Evolutionary conservation across 768 basidiomycete genomes (phyloP).

Genomic region (Rhodotorula toruloides): DNA sequence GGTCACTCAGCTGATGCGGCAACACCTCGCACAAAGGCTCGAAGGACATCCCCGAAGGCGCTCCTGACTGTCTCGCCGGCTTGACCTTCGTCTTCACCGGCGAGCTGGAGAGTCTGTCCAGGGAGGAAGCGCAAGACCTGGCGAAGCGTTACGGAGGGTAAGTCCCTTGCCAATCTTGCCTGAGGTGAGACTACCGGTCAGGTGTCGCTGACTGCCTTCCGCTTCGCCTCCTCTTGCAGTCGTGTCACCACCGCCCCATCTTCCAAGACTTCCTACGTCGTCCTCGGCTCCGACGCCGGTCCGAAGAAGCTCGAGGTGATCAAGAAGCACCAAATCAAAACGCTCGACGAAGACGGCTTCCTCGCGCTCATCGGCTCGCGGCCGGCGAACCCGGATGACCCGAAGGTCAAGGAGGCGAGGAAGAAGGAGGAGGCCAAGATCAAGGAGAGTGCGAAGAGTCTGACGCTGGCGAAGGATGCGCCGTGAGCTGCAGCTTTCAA

Average conservation of each 20-base stretch:
- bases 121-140: conserved; percentile 78
- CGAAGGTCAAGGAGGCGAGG: conserved; percentile 73
- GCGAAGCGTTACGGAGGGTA: conserved; percentile 92
- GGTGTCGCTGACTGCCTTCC: background rate
- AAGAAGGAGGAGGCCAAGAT: conserved; percentile 75
- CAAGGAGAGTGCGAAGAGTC: conserved; percentile 64
- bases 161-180: conserved; percentile 43
- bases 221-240: conserved; percentile 49
- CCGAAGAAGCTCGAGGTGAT: conserved; percentile 81
- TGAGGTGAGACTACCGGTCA: background rate
- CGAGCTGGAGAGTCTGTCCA: conserved; percentile 74
- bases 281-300: conserved; percentile 82
- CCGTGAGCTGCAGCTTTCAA: conserved; percentile 13
- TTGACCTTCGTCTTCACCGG: conserved; percentile 90
- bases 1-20: too few relatives aligned
- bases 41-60: conserved; percentile 68
- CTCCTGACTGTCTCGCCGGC: conserved; percentile 69
- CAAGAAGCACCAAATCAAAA: conserved; percentile 68
- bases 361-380: conserved; percentile 72
- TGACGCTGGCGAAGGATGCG: conserved; percentile 52
- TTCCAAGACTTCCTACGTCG: conserved; percentile 78
- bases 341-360: conserved; percentile 81
- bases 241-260: conserved; percentile 84
- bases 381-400: conserved; percentile 61
- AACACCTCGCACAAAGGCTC: conserved; percentile 50